Base-by-base conservation (phyloP, 129 eudicot species). In the Arctium lappa region DNA sequence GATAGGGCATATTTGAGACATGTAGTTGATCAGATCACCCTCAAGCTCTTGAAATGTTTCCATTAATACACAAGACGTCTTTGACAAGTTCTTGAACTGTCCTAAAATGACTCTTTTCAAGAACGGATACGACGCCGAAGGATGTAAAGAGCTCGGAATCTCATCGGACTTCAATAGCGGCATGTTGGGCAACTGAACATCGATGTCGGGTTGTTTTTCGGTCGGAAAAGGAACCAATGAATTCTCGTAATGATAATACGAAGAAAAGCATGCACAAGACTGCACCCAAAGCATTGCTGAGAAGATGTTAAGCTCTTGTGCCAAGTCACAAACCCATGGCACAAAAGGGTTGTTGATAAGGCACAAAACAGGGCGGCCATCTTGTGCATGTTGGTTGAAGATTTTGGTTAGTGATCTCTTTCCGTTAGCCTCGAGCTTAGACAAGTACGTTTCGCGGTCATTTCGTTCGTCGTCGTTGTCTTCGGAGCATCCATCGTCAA, bases 261-360 rank as follows among this genome's bases (percentile, higher is more conserved):
- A 48, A 11, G 60, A 48, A 48, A 48, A 48, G n/a, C 60, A 48
- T 11, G 60, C 60, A 48, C 60, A 48, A 48, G 60, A 48, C n/a
- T 48, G 60, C 60, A 48, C 60, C 60, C 60, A 48, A 48, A 91
- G 89, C 85, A 88, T 30, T 8, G 96, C 93, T 29, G 83, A 81
- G 9, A 91, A 90, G 48, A 91, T 81, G 3, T 78, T 79, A 2
- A 91, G 80, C 10, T 27, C n/a, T 2, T 84, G 86, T 0, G 90
- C 96, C 48, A 91, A 83, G 53, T 91, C 91, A 2, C 83, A 71
- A 5, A 88, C 96, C 96, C 96, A 91, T 0, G 93, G 93, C n/a
- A 91, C 75, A 65, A 87, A 89, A 0, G 90, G 88, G 76, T 84
- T 91, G 76, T 84, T 84, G 70, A 91, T 86, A 8, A 91, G 18